These are phyloP conservation scores for Scorias spongiosa DNA, from an alignment of 2,329 filamentous ascomycete species.

Conservation along the genomic window DNA sequence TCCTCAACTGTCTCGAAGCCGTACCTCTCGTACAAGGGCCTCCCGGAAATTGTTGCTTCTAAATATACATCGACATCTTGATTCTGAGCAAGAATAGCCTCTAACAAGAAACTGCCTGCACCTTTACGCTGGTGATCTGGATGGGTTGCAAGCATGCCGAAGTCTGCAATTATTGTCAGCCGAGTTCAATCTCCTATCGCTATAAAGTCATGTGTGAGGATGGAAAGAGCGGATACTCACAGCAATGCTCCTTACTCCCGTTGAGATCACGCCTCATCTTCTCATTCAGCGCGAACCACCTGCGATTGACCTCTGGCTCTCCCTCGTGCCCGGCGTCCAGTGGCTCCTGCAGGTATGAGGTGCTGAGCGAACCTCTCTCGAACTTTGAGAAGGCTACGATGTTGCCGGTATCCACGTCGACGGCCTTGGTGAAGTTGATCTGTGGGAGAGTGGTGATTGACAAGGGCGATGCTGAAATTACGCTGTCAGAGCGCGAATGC, in stretches of 20 bases:
- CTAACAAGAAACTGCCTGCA: conserved; percentile 25
- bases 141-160: conserved; percentile 24
- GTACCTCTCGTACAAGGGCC: conserved; percentile 18
- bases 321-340: conserved; percentile 16
- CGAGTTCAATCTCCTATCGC: too few relatives aligned
- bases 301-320: conserved; percentile 18
- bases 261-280: conserved; percentile 14
- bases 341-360: conserved; percentile 13
- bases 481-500: too few relatives aligned
- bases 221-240: conserved; percentile 7
- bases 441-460: background rate
- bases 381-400: conserved; percentile 19
- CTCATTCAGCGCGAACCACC: conserved; percentile 21
- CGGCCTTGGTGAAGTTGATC: conserved; percentile 15
- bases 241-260: conserved; percentile 14
- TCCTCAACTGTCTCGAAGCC: conserved; percentile 17
- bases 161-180: conserved; percentile 7
- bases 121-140: conserved; percentile 27
- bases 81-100: conserved; percentile 24
- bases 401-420: conserved; percentile 11
- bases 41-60: conserved; percentile 23
- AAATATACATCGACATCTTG: conserved; percentile 26
- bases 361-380: conserved; percentile 15
- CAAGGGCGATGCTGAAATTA: too few relatives aligned
- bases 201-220: too few relatives aligned